These are phyloP conservation scores for Suillus plorans DNA, from an alignment of 768 basidiomycete species.

Conservation along the genomic window DNA sequence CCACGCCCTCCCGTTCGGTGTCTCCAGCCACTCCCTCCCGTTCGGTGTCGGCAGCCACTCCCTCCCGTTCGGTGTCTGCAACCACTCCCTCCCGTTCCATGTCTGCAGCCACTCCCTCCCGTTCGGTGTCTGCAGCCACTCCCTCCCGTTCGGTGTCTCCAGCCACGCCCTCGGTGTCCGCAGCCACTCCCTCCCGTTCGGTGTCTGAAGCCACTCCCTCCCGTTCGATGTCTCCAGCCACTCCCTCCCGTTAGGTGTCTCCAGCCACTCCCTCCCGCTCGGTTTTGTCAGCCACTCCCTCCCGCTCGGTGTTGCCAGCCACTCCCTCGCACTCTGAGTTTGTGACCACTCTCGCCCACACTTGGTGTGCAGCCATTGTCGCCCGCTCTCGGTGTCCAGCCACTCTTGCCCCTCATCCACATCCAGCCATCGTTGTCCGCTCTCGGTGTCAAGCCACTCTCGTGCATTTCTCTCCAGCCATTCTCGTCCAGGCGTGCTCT, in stretches of 20 bases:
- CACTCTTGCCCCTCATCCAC: neutral
- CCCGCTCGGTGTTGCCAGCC: too few relatives aligned
- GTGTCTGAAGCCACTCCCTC: too few relatives aligned
- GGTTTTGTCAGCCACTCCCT: too few relatives aligned
- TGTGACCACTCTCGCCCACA: neutral
- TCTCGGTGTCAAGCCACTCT: too few relatives aligned
- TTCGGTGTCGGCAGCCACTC: neutral
- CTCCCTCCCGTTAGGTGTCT: accelerated
- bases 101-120: neutral
- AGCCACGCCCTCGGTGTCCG: too few relatives aligned
- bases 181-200: too few relatives aligned
- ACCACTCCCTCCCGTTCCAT: too few relatives aligned
- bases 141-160: too few relatives aligned
- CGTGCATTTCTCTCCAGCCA: too few relatives aligned
- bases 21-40: neutral
- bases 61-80: neutral
- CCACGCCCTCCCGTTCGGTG: accelerated
- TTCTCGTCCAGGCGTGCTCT: too few relatives aligned
- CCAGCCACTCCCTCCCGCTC: neutral
- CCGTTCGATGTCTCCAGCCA: neutral
- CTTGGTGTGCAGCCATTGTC: too few relatives aligned
- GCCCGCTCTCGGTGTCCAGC: neutral
- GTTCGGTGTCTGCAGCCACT: neutral
- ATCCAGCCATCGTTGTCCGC: too few relatives aligned
- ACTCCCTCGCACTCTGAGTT: neutral